phyloP scores from a whole-genome alignment of 352 stramenopile species.

The Phytophthora ohioensis region DNA sequence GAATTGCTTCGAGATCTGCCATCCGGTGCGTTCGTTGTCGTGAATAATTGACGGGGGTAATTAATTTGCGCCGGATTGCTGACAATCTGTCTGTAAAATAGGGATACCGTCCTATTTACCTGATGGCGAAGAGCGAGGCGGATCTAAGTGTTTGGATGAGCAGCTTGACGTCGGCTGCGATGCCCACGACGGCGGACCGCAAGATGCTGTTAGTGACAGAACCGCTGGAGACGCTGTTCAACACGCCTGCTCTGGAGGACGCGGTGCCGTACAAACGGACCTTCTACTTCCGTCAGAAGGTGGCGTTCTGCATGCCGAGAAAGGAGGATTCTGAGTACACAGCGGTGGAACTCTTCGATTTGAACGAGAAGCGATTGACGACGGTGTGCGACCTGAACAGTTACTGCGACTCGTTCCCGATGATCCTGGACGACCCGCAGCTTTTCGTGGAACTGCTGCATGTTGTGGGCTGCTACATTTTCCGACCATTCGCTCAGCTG shows the following conservation, averaged over 20 bases:
- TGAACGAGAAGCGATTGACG: slow-evolving; percentile 86
- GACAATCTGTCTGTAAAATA: slow-evolving; percentile 30
- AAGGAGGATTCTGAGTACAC: slow-evolving; percentile 57
- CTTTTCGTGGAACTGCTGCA: slow-evolving; percentile 86
- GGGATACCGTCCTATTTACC: slow-evolving; percentile 82
- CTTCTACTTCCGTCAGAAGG: slow-evolving; percentile 88
- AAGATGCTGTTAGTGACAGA: slow-evolving; percentile 73
- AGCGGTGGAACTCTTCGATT: slow-evolving; percentile 77
- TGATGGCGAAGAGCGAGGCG: slow-evolving; percentile 88
- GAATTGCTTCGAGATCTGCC: slow-evolving; percentile 90
- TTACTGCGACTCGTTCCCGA: slow-evolving; percentile 85
- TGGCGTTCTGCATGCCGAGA: slow-evolving; percentile 80
- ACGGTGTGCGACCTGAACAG: slow-evolving; percentile 87
- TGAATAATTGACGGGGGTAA: background rate
- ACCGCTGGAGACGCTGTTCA: slow-evolving; percentile 75
- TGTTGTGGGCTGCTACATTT: slow-evolving; percentile 84
- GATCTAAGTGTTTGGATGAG: slow-evolving; percentile 89
- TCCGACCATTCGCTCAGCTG: slow-evolving; percentile 73
- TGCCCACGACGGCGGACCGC: slow-evolving; percentile 74
- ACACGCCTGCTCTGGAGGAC: slow-evolving; percentile 82
- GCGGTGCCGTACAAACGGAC: slow-evolving; percentile 84
- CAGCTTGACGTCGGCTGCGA: slow-evolving; percentile 81
- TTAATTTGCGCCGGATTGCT: slow-evolving; percentile 7
- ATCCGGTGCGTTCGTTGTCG: slow-evolving; percentile 57
- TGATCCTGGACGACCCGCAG: slow-evolving; percentile 83